Base-by-base conservation (phyloP, 2,329 filamentous ascomycete species). In the Penicillium fuscoglaucum region DNA sequence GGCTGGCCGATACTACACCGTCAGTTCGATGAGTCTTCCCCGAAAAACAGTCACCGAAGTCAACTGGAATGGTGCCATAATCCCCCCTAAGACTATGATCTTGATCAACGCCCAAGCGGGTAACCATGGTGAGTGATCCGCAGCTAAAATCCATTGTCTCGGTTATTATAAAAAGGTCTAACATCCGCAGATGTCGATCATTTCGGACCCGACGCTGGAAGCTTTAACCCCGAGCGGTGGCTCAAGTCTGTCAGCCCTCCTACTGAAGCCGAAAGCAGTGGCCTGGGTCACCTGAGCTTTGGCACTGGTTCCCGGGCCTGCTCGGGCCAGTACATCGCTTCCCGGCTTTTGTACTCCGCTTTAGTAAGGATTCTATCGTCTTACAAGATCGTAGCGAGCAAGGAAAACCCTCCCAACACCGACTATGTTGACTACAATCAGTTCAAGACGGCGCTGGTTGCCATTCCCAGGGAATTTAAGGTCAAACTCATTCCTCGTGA, bases 21-120 rank as follows among this genome's bases (percentile, higher is more conserved):
- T 91, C 37, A 87, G 90, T 60, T 85, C 89, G 2, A 87, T 93
- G 68, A 89, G 84, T 61, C 78, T 92, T 0, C 89, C 89, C 0
- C 79, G 89, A 7, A 84, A 84, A 17, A 87, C 80, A 41, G 86
- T 89, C 63, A 87, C 85, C 51, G 85, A 88, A 56, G 86, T 92
- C 45, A 79, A 84, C 2, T 91, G 87, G 76, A 78, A 88, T 24
- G 84, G 83, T 13, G 79, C 84, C 1, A 75, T 82, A 3, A 89
- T 93, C 47, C 90, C 90, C 0, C 80, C 88, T 0, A 87, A 87
- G 10, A 91, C 88, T 0, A 90, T 87, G 40, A 88, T 92, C 62
- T 88, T 90, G 72, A 86, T 92, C 84, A 90, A 87, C 63, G 86
- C 87, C 1, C 90, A 88, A 69, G 87, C 86, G 0, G 87, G 86